Conservation (phyloP, 2,329 filamentous ascomycete genomes). For the Parafenestella ontariensis region DNA sequence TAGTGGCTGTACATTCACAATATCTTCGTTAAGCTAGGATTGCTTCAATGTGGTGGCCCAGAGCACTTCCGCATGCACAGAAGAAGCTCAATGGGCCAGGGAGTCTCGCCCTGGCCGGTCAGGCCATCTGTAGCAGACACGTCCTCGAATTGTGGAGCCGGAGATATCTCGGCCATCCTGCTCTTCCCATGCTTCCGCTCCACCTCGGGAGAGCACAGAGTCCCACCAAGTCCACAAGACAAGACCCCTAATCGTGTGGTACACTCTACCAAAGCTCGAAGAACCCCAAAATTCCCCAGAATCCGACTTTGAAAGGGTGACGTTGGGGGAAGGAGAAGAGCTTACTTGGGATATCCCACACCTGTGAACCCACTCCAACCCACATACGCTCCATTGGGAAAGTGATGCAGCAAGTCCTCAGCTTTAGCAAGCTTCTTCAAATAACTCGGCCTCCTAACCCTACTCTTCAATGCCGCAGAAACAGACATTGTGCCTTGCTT, state of each 20-base stretch:
- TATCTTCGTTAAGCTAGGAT: background rate
- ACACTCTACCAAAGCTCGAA: background rate
- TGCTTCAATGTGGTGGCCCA: background rate
- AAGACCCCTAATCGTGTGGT: background rate
- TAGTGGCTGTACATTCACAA: conserved; percentile 3
- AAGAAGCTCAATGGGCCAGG: conserved; percentile 5
- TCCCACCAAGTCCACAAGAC: conserved; percentile 10
- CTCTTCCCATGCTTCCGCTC: conserved; percentile 35
- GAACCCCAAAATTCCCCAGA: background rate
- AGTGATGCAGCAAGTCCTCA: conserved; percentile 79
- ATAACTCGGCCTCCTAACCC: conserved; percentile 77
- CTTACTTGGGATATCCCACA: conserved; percentile 86
- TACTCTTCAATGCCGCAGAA: conserved; percentile 77
- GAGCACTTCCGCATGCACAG: background rate
- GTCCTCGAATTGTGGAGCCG: conserved; percentile 20
- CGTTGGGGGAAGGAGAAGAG: conserved; percentile 17
- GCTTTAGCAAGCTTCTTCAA: conserved; percentile 80
- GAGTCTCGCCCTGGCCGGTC: conserved; percentile 1
- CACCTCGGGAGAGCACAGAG: conserved; percentile 29
- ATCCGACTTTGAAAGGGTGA: background rate
- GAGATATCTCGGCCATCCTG: conserved; percentile 32
- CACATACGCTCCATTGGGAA: conserved; percentile 84
- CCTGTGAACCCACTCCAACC: conserved; percentile 93
- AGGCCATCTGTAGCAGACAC: conserved; percentile 13
- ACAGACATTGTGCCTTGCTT: conserved; percentile 55